Conservation (phyloP, 1,139 yeast species). For the Geotrichum candidum region DNA sequence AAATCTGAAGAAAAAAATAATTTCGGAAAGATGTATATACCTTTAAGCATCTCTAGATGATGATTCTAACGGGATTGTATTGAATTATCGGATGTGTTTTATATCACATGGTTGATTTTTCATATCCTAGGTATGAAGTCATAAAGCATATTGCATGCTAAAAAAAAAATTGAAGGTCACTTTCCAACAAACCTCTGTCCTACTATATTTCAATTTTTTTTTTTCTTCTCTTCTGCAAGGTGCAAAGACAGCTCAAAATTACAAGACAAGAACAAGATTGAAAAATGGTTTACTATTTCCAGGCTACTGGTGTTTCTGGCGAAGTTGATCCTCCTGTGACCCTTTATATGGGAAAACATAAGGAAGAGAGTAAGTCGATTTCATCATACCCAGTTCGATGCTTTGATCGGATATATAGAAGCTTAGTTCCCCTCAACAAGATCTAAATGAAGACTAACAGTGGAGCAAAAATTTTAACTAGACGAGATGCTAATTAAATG, state of each 20-base stretch:
- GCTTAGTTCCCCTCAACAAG: background rate
- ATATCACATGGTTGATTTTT: no score
- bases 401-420: background rate
- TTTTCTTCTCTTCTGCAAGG: background rate
- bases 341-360: slow-evolving; percentile 71
- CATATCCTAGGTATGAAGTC: background rate
- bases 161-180: background rate
- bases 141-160: background rate
- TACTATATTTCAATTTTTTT: background rate
- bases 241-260: background rate
- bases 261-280: background rate
- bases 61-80: no score
- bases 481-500: slow-evolving; percentile 64
- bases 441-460: background rate
- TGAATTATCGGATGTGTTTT: no score
- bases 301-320: slow-evolving; percentile 40
- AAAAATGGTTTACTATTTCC: slow-evolving; percentile 56
- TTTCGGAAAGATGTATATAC: no score
- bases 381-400: background rate
- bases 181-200: background rate
- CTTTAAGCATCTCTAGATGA: no score
- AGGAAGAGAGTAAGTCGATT: slow-evolving; percentile 48
- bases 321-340: slow-evolving; percentile 32
- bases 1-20: no score
- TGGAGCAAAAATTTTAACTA: slow-evolving; percentile 13